Percentiles rank a stretch among this genome's conserved stretches.
These are phyloP conservation scores for Lactarius deliciosus DNA, from an alignment of 768 basidiomycete genomes.

Conservation along the genomic window DNA sequence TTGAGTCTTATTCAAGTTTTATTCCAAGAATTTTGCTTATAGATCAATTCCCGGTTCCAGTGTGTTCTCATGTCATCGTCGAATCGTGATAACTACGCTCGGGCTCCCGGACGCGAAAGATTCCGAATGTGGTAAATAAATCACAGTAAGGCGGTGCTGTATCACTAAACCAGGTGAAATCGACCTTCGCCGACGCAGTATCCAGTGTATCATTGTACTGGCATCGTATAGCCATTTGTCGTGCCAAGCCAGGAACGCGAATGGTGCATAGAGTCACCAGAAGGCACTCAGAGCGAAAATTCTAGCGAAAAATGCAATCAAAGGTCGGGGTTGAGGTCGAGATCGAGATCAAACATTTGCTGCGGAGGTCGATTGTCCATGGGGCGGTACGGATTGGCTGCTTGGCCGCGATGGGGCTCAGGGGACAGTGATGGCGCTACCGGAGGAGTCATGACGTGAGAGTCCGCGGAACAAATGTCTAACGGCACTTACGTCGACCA, in stretches of 20 bases:
- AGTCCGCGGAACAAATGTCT: slow-evolving; percentile 3
- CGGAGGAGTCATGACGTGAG: slow-evolving; percentile 20
- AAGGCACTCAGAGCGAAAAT: not conserved
- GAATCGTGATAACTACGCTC: too few species aligned
- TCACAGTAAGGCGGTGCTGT: too few species aligned
- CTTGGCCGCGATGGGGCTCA: slow-evolving; percentile 44
- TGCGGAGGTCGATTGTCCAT: slow-evolving; percentile 61
- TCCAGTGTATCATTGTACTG: not conserved
- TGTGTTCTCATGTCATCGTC: too few species aligned
- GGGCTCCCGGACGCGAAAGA: too few species aligned
- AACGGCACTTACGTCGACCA: slow-evolving; percentile 57
- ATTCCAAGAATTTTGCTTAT: too few species aligned
- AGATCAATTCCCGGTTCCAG: too few species aligned
- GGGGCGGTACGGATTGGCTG: slow-evolving; percentile 68
- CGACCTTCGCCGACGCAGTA: not conserved
- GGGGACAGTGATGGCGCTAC: slow-evolving; percentile 66
- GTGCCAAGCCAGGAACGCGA: not conserved
- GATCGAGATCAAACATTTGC: slow-evolving; percentile 73
- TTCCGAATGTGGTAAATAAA: too few species aligned
- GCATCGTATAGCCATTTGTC: not conserved
- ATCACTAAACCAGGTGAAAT: not conserved
- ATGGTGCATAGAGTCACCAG: not conserved
- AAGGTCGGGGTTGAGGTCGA: slow-evolving; percentile 83
- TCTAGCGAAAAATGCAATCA: slow-evolving; percentile 33
- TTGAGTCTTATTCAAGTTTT: too few species aligned